These are phyloP conservation scores for Solanum etuberosum DNA, from an alignment of 257 asterid species.

Conservation along the genomic window DNA sequence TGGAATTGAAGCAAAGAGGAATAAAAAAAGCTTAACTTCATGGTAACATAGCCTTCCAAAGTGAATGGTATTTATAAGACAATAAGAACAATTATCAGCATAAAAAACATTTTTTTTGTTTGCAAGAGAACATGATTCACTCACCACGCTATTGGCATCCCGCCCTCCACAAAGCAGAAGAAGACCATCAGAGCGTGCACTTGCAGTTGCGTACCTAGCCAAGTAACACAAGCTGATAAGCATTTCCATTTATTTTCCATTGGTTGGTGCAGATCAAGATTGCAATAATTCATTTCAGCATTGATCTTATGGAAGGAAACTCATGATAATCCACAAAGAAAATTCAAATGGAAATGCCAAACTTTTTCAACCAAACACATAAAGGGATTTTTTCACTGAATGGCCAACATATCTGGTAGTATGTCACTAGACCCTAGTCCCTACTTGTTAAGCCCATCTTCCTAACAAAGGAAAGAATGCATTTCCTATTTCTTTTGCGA, in stretches of 20 bases:
- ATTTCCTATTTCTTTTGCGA: not conserved
- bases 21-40: not conserved
- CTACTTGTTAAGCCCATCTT: not conserved
- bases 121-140: constrained; percentile 11
- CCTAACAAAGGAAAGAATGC: not conserved
- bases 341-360: not conserved
- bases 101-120: not conserved
- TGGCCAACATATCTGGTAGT: not conserved
- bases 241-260: not conserved
- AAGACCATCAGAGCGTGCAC: constrained; percentile 99
- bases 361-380: not conserved
- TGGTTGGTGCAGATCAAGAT: not conserved
- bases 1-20: not conserved
- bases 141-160: constrained; percentile 98
- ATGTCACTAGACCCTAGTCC: not conserved
- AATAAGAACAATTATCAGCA: not conserved
- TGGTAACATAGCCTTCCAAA: not conserved
- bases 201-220: constrained; percentile 94
- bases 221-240: constrained; percentile 8
- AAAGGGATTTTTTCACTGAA: not conserved
- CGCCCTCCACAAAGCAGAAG: constrained; percentile 99
- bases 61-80: not conserved
- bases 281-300: not conserved
- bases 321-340: not conserved
- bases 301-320: not conserved